Evolutionary conservation across 352 stramenopile genomes (phyloP).

Genomic region (Globisporangium megalacanthum): DNA sequence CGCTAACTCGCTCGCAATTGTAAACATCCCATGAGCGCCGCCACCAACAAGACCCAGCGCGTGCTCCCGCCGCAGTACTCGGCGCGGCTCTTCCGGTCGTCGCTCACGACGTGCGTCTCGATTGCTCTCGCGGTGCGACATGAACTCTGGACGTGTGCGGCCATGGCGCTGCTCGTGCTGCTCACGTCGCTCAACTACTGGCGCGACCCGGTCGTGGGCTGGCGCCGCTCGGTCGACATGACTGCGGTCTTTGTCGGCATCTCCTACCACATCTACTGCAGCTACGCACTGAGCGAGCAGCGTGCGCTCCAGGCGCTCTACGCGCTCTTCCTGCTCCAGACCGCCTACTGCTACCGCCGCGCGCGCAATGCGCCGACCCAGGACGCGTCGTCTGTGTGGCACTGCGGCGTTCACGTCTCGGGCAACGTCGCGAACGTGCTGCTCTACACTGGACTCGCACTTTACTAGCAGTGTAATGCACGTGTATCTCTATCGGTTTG

Average conservation of each 20-base stretch:
- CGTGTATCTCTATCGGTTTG: not conserved
- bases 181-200: conserved; percentile 86
- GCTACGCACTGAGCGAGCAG: conserved; percentile 36
- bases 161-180: conserved; percentile 59
- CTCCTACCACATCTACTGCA: conserved; percentile 63
- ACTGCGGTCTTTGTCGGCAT: conserved; percentile 48
- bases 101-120: conserved; percentile 63
- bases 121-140: conserved; percentile 40
- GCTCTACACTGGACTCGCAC: conserved; percentile 60
- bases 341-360: conserved; percentile 64
- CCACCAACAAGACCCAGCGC: conserved; percentile 6
- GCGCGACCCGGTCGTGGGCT: conserved; percentile 65
- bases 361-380: conserved; percentile 53
- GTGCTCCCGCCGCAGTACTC: conserved; percentile 70
- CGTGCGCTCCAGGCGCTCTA: conserved; percentile 54
- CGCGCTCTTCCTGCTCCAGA: conserved; percentile 59
- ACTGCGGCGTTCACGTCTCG: conserved; percentile 71
- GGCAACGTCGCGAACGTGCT: conserved; percentile 75
- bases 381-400: conserved; percentile 69
- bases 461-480: conserved; percentile 16
- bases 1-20: too few relatives aligned
- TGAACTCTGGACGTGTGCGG: conserved; percentile 62
- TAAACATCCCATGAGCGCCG: too few relatives aligned
- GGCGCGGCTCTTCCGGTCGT: conserved; percentile 63
- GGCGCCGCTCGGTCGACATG: conserved; percentile 71